These are phyloP conservation scores for Penicillium macrosclerotiorum DNA, from an alignment of 495 filamentous ascomycete genomes.

Conservation along the genomic window DNA sequence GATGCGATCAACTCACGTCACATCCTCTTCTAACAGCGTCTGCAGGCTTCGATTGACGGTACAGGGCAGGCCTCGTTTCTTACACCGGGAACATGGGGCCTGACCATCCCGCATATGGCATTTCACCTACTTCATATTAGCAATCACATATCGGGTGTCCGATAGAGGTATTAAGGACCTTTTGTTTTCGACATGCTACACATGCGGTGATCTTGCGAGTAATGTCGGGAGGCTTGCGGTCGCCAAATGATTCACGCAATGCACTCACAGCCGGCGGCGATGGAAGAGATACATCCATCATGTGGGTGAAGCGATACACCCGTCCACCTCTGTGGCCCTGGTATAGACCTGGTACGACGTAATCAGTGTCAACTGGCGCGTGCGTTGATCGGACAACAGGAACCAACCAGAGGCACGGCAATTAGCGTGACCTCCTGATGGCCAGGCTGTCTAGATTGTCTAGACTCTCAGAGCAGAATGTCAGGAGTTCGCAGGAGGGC, in stretches of 20 bases:
- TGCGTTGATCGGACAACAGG: not conserved
- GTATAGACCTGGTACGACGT: not conserved
- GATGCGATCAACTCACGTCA: slow-evolving; percentile 18
- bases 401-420: not conserved
- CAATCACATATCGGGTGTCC: not conserved
- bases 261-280: slow-evolving; percentile 23
- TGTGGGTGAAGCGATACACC: not conserved
- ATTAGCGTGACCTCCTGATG: not conserved
- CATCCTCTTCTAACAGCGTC: slow-evolving; percentile 35
- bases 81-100: slow-evolving; percentile 30
- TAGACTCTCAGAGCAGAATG: not conserved
- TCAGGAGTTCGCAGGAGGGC: not conserved
- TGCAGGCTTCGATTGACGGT: slow-evolving; percentile 36
- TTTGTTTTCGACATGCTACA: slow-evolving; percentile 40
- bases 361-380: not conserved
- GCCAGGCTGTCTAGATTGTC: no score
- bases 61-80: slow-evolving; percentile 29
- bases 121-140: slow-evolving; percentile 31
- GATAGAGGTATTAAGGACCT: slow-evolving; percentile 15
- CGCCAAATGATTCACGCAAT: slow-evolving; percentile 33
- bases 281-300: slow-evolving; percentile 15
- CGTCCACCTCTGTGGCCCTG: not conserved
- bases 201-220: slow-evolving; percentile 40
- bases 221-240: slow-evolving; percentile 35
- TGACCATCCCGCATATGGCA: slow-evolving; percentile 41